phyloP scores from a whole-genome alignment of 2,329 filamentous ascomycete genomes.

The Colletotrichum musae region DNA sequence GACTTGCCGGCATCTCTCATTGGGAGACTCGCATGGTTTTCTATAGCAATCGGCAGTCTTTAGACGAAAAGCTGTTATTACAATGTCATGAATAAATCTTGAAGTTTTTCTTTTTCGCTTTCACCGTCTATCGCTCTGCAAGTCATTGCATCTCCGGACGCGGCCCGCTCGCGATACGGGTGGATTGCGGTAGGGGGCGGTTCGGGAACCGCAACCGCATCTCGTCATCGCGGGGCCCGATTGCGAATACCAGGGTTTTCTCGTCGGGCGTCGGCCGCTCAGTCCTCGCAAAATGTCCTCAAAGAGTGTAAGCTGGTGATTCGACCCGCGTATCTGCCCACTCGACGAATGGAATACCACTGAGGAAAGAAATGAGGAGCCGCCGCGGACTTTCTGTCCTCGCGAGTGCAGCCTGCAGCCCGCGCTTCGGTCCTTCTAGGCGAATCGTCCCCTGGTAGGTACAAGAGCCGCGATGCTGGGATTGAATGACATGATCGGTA shows the following conservation, averaged over 20 bases:
- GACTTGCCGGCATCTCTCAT: too few species aligned
- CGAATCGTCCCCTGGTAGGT: background rate
- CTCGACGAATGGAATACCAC: background rate
- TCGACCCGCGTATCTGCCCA: too few species aligned
- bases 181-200: background rate
- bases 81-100: background rate
- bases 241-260: slow-evolving; percentile 20
- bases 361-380: background rate
- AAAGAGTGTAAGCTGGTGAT: too few species aligned
- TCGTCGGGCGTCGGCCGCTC: slow-evolving; percentile 26
- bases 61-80: too few species aligned
- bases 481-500: slow-evolving; percentile 13
- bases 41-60: too few species aligned
- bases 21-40: too few species aligned
- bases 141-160: background rate
- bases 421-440: background rate
- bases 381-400: background rate
- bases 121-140: background rate
- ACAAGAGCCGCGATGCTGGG: background rate
- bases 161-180: background rate
- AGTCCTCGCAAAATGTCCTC: background rate
- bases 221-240: slow-evolving; percentile 32
- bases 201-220: slow-evolving; percentile 10
- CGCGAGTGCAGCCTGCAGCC: background rate
- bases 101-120: too few species aligned